Conservation (phyloP, 345 rosid species). For the Populus ilicifolia region DNA sequence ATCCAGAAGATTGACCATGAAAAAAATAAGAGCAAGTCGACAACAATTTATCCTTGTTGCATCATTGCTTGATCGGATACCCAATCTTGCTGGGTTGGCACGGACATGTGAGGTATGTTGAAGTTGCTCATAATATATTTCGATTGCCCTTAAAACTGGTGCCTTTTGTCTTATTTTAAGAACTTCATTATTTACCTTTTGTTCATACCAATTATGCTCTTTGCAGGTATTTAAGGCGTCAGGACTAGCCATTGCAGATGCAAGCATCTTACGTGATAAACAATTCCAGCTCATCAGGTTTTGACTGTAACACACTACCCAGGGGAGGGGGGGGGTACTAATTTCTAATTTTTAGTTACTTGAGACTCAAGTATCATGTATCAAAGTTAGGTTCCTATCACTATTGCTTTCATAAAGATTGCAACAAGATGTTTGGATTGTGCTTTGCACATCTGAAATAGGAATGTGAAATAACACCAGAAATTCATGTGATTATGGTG, state of each 20-base stretch:
- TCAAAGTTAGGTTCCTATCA: too few species aligned
- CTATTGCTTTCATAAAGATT: too few species aligned
- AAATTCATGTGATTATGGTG: background rate
- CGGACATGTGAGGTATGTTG: constrained; percentile 82
- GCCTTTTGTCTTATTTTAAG: background rate
- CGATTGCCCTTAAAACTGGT: background rate
- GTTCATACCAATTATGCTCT: constrained; percentile 13
- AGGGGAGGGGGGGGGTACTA: too few species aligned
- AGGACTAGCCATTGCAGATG: constrained; percentile 70
- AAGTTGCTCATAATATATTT: background rate
- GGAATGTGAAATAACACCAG: background rate
- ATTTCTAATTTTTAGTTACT: too few species aligned
- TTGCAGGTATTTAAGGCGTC: constrained; percentile 79
- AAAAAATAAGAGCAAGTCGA: constrained; percentile 56
- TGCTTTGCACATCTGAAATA: background rate
- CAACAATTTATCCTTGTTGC: constrained; percentile 85
- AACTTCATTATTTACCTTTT: background rate
- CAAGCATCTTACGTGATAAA: constrained; percentile 63
- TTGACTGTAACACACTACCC: constrained; percentile 3
- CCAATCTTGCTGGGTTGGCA: constrained; percentile 95
- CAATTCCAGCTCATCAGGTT: constrained; percentile 96
- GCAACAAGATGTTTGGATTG: background rate
- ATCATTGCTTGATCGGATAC: constrained; percentile 83
- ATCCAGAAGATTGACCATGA: constrained; percentile 61
- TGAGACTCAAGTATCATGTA: too few species aligned